Evolutionary conservation across 2,329 filamentous ascomycete genomes (phyloP), one percentile per base, ranked within the genome.

Genomic region (Leptographium radiaticola): DNA sequence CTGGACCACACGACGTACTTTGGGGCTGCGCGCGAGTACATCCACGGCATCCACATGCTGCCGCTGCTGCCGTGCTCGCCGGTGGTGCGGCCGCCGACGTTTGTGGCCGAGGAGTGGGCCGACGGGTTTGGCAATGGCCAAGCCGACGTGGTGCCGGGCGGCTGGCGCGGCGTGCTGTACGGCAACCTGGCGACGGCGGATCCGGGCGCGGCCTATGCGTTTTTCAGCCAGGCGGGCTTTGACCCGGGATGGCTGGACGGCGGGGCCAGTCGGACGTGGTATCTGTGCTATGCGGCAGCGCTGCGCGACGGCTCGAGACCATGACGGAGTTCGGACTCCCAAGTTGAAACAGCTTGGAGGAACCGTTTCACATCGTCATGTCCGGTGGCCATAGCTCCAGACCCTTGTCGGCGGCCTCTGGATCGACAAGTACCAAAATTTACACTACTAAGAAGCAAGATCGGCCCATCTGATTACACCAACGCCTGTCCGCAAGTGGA

Each of bases 1-100:
- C 78, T 89, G 53, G 88, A 97, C 66, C 89, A 96, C 68, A 85
- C 86, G 4, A 96, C 91, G 1, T 96, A 89, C 70, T 96, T 96
- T 63, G 87, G 88, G 47, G 67, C 71, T 51, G 80, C 83, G 55
- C 76, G 80, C 13, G 84, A 91, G 67, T 87, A 81, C 61, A 78
- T 94, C 57, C 71, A 80, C 62, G 86, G 86, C 55, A 90, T 91
- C 61, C 86, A 93, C 70, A 91, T 93, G 86, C 75, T 91, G 34
- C 88, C 88, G 1, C 70, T 90, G 47, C 74, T 84, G 51, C 83
- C 88, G 3, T 74, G 77, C 53, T 84, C 84, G 2, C 73, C 83
- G 6, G 79, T 86, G 56, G 80, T 83, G 6, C 81, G 93, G 20
- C 76, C 75, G 1, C 67, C 71, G 30, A 69, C 73, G 1, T 96